Percentiles rank a stretch among this genome's conserved stretches.
Conservation (phyloP, 2,329 filamentous ascomycete genomes). For the Emmonsiellopsis sp. region DNA sequence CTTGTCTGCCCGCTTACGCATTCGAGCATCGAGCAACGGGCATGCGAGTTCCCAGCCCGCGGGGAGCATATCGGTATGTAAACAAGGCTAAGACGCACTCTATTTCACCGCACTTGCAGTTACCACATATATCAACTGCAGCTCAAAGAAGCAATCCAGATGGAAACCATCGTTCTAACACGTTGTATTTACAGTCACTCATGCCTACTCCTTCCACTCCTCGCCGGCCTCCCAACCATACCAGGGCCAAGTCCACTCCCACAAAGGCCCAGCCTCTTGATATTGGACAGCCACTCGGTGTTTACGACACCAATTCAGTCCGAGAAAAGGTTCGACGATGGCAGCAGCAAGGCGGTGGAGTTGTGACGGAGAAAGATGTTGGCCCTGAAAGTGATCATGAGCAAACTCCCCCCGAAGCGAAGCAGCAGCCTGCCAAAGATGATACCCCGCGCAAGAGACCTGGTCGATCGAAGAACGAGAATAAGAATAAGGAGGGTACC, state of each 20-base stretch:
- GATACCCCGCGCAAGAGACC: conserved; percentile 15
- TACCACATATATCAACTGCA: not conserved
- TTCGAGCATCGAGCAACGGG: not conserved
- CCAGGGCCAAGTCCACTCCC: conserved; percentile 45
- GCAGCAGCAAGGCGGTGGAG: conserved; percentile 68
- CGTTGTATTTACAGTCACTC: conserved; percentile 14
- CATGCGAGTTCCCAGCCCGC: not conserved
- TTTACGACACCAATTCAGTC: conserved; percentile 56
- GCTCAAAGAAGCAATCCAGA: not conserved
- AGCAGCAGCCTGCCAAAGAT: conserved; percentile 17
- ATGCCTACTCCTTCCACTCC: conserved; percentile 33
- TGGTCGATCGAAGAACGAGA: conserved; percentile 10
- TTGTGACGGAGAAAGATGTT: conserved; percentile 52
- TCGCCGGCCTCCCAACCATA: conserved; percentile 33
- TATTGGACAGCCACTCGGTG: conserved; percentile 43
- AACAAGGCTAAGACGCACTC: not conserved
- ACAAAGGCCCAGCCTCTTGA: conserved; percentile 47
- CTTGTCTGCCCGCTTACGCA: not conserved
- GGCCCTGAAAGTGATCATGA: conserved; percentile 46
- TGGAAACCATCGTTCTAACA: not conserved
- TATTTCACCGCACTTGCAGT: not conserved
- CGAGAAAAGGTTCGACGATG: conserved; percentile 72
- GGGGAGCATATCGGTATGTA: not conserved
- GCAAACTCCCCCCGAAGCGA: conserved; percentile 13
- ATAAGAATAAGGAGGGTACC: conserved; percentile 8